Conservation (phyloP, 192 early-diverging fungal genomes). For the Mortierella hygrophila region DNA sequence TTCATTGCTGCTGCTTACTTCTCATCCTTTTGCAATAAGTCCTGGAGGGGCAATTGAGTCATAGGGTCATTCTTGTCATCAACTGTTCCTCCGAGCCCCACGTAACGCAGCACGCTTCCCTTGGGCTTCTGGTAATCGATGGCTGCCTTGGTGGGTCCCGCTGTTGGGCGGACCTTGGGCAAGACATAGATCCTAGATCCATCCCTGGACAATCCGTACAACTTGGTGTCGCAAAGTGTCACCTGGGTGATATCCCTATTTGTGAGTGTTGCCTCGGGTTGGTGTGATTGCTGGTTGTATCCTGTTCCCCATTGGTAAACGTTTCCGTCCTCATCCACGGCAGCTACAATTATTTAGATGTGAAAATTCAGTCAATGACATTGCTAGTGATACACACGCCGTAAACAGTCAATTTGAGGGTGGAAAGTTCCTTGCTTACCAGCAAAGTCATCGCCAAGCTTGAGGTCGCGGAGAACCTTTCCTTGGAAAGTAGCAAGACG, state of each 20-base stretch:
- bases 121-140: slow-evolving; percentile 30
- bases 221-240: slow-evolving; percentile 33
- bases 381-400: no score
- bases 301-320: slow-evolving; percentile 59
- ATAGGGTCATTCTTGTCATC: slow-evolving; percentile 30
- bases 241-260: slow-evolving; percentile 51
- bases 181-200: slow-evolving; percentile 38
- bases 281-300: slow-evolving; percentile 32
- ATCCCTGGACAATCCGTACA: slow-evolving; percentile 43
- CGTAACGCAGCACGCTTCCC: slow-evolving; percentile 31
- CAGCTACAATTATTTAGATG: slow-evolving; percentile 20
- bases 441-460: slow-evolving; percentile 45
- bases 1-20: not conserved
- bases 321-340: slow-evolving; percentile 56
- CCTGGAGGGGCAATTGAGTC: slow-evolving; percentile 38
- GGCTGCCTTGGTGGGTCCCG: slow-evolving; percentile 38
- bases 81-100: slow-evolving; percentile 30
- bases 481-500: slow-evolving; percentile 32
- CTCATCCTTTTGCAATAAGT: slow-evolving; percentile 30
- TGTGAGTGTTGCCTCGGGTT: slow-evolving; percentile 44
- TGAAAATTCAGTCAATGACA: not conserved
- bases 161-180: slow-evolving; percentile 40
- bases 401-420: not conserved
- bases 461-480: slow-evolving; percentile 42
- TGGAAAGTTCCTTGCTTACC: not conserved